Base-by-base conservation (phyloP, 805 yeast genomes). In the Monosporozyma yasuniensis region DNA sequence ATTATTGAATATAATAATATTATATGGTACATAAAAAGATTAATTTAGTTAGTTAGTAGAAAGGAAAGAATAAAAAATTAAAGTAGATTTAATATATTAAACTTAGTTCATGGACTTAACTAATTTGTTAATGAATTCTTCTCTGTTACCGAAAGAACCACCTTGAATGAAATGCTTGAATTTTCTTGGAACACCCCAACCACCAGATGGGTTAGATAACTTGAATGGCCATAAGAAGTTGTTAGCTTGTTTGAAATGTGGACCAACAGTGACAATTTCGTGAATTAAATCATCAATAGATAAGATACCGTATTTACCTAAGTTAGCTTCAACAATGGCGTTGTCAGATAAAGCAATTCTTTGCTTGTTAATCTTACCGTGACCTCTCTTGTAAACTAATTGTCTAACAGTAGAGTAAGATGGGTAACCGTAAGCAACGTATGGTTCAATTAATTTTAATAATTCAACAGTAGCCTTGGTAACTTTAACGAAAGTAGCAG, bases 141-240 rank as follows among this genome's bases (percentile, higher is more conserved):
- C 96, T 79, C 96, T 86, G 95, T 88, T 88, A 85, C 96, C 96
- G 75, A 88, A 82, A 80, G 93, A 84, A 84, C 96, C 96, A 81
- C 96, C 96, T 79, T 87, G 95, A 81, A 88, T 84, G 73, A 85
- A 88, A 79, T 88, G 96, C 79, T 82, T 82, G 95, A 88, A 88
- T 82, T 88, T 88, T 84, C 96, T 88, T 75, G 83, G 79, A 64
- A 86, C 86, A 80, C 95, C 91, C 96, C 95, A 88, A 76, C 96
- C 96, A 78, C 96, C 96, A 75, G 81, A 80, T 76, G 96, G 96
- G 84, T 85, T 87, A 67, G 96, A 87, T 73, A 88, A 82, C 80
- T 86, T 82, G 91, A 88, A 88, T 79, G 96, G 96, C 95, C 95
- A 87, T 77, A 88, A 81, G 83, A 88, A 88, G 95, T 87, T 88